phyloP scores from a whole-genome alignment of 2,329 filamentous ascomycete genomes.

The Aspergillus sergii region DNA sequence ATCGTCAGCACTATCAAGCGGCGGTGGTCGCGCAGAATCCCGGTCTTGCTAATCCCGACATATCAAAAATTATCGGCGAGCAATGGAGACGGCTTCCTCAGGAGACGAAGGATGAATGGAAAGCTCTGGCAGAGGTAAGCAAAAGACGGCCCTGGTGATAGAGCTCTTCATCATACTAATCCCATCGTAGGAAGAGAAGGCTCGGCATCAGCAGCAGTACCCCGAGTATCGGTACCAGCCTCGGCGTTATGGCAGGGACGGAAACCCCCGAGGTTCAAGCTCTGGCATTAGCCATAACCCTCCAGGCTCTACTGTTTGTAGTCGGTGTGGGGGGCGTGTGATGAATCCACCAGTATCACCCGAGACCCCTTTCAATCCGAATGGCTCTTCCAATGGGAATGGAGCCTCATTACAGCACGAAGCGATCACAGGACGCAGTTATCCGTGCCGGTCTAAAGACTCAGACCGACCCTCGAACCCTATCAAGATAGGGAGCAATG shows the following conservation, averaged over 20 bases:
- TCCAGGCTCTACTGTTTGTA: slow-evolving; percentile 42
- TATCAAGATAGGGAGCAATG: slow-evolving; percentile 26
- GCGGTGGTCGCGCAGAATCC: slow-evolving; percentile 79
- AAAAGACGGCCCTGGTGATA: not conserved
- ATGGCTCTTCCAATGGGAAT: slow-evolving; percentile 35
- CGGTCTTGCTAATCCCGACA: slow-evolving; percentile 90
- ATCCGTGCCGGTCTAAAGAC: slow-evolving; percentile 28
- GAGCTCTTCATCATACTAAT: slow-evolving; percentile 9
- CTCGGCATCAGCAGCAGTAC: slow-evolving; percentile 83
- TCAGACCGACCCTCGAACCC: slow-evolving; percentile 26
- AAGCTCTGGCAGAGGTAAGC: slow-evolving; percentile 76
- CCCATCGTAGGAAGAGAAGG: slow-evolving; percentile 73
- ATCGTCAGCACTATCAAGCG: slow-evolving; percentile 89
- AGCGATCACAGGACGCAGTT: slow-evolving; percentile 23
- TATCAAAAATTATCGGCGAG: slow-evolving; percentile 94
- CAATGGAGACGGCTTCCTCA: slow-evolving; percentile 81
- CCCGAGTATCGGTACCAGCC: slow-evolving; percentile 95
- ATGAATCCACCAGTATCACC: slow-evolving; percentile 50
- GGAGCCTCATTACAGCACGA: slow-evolving; percentile 34
- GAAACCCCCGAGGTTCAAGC: slow-evolving; percentile 39
- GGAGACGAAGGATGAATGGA: slow-evolving; percentile 82
- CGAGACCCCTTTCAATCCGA: slow-evolving; percentile 44
- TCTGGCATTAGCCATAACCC: slow-evolving; percentile 41
- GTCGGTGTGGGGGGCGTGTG: slow-evolving; percentile 49
- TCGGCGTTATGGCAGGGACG: slow-evolving; percentile 64